A percentile compares a stretch with the other conserved stretches of the same genome.
Evolutionary conservation across 768 basidiomycete genomes (phyloP).

Genomic region (Suillus luteus): DNA sequence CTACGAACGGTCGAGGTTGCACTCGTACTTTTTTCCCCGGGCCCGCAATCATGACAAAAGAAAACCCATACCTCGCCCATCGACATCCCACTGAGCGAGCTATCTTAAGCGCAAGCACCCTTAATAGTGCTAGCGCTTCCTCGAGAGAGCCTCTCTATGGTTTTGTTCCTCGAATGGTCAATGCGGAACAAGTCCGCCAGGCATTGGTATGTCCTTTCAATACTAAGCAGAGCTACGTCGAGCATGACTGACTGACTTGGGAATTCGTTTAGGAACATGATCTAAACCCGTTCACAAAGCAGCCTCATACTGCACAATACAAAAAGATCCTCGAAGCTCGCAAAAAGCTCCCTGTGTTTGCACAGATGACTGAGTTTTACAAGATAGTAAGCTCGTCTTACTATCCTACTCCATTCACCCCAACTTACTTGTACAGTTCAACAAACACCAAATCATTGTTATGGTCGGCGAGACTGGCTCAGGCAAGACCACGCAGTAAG

Average conservation of each 20-base stretch:
- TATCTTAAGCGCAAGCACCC: neutral
- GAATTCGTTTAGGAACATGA: conserved; percentile 60
- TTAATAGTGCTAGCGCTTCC: conserved; percentile 16
- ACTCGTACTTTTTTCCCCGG: neutral
- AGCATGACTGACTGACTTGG: neutral
- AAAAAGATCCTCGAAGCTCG: conserved; percentile 82
- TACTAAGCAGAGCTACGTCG: neutral
- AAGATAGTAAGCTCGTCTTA: conserved; percentile 65
- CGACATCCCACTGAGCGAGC: conserved; percentile 31
- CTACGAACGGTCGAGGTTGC: neutral
- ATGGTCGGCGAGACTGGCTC: conserved; percentile 96
- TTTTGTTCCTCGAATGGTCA: conserved; percentile 71
- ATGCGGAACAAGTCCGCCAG: conserved; percentile 60
- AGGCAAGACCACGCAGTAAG: conserved; percentile 94
- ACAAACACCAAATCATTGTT: conserved; percentile 73
- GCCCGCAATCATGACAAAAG: conserved; percentile 17
- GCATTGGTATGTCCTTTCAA: conserved; percentile 59
- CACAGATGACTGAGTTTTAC: conserved; percentile 92
- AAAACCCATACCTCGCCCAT: conserved; percentile 61
- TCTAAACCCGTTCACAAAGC: conserved; percentile 87
- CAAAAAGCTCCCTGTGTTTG: conserved; percentile 88
- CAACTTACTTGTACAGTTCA: conserved; percentile 23
- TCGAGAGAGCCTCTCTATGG: conserved; percentile 69
- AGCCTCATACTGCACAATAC: conserved; percentile 76
- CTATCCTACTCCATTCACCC: neutral